phyloP scores from a whole-genome alignment of 2,329 filamentous ascomycete species.

The Knoxdaviesia capensis region DNA sequence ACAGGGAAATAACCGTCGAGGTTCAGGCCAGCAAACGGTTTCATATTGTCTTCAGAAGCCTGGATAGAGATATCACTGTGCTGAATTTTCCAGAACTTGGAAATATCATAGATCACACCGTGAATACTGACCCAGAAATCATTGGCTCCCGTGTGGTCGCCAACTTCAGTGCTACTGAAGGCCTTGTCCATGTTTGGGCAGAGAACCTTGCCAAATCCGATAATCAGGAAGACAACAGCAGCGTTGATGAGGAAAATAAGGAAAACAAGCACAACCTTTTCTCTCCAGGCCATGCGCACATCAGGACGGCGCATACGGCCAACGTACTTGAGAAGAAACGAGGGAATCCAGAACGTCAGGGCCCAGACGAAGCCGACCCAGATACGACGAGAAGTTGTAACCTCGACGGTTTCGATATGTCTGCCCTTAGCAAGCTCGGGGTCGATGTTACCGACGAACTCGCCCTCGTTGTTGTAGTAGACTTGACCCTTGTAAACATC shows the following conservation, averaged over 20 bases:
- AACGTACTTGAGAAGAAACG: constrained; percentile 55
- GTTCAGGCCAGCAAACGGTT: constrained; percentile 55
- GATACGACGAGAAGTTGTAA: constrained; percentile 41
- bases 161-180: constrained; percentile 55
- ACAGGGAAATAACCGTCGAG: constrained; percentile 73
- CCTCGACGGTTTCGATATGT: constrained; percentile 49
- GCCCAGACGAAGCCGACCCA: constrained; percentile 78
- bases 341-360: constrained; percentile 88
- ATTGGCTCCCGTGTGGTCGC: constrained; percentile 45
- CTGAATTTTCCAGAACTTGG: constrained; percentile 66
- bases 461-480: constrained; percentile 53
- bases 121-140: constrained; percentile 79
- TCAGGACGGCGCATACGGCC: constrained; percentile 96
- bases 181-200: constrained; percentile 87
- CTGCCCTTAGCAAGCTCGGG: constrained; percentile 61
- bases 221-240: constrained; percentile 76
- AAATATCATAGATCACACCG: constrained; percentile 80
- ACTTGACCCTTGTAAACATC: constrained; percentile 55
- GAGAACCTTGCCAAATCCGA: constrained; percentile 63
- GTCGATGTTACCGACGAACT: constrained; percentile 51
- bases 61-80: constrained; percentile 57
- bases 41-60: constrained; percentile 46
- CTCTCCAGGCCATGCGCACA: constrained; percentile 91
- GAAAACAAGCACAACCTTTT: constrained; percentile 70
- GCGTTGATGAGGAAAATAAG: constrained; percentile 70